Evolutionary conservation across 805 yeast genomes (phyloP).

Genomic region (Lipomyces mesembrius): DNA sequence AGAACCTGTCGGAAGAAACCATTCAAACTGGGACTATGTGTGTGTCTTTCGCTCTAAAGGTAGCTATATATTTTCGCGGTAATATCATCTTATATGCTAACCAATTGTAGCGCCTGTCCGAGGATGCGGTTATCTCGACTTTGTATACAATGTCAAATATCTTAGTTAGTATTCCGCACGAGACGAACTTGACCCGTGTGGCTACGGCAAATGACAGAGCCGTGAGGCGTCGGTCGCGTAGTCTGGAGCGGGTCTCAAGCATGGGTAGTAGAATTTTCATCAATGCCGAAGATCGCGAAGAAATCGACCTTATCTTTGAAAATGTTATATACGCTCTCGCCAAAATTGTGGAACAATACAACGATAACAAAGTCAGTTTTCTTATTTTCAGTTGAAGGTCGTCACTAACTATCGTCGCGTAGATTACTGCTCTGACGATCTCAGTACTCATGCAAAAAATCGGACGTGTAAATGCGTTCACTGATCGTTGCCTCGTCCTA

Average conservation of each 20-base stretch:
- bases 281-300: conserved; percentile 27
- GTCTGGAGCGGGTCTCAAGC: conserved; percentile 24
- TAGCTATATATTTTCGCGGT: conserved; percentile 38
- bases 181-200: conserved; percentile 11
- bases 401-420: conserved; percentile 46
- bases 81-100: background rate
- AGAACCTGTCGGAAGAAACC: conserved; percentile 56
- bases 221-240: conserved; percentile 1
- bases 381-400: background rate
- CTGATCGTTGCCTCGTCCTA: conserved; percentile 62
- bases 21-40: conserved; percentile 60
- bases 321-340: conserved; percentile 73
- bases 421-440: conserved; percentile 72
- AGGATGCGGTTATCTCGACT: conserved; percentile 81
- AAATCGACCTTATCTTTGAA: conserved; percentile 50
- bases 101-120: conserved; percentile 49
- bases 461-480: conserved; percentile 49
- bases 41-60: conserved; percentile 68
- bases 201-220: conserved; percentile 5
- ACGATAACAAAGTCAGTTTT: conserved; percentile 51
- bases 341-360: conserved; percentile 66
- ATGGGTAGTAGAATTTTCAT: conserved; percentile 30
- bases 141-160: conserved; percentile 82
- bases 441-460: conserved; percentile 83
- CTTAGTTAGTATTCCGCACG: conserved; percentile 49